phyloP scores from a whole-genome alignment of 2,329 filamentous ascomycete species.

The Fusarium musae region DNA sequence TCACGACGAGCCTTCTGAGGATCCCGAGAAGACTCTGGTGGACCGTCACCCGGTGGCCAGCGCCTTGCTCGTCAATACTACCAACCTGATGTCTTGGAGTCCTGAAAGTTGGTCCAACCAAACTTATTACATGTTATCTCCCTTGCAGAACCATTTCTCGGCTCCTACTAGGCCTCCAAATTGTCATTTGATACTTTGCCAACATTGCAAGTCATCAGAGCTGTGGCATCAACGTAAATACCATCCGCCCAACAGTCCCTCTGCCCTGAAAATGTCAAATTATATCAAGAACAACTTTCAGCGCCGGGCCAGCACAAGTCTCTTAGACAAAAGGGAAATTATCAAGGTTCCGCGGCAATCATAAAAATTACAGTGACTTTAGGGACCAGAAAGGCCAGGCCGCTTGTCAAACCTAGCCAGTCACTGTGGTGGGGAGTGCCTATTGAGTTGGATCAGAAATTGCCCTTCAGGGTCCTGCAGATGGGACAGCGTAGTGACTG shows the following conservation, averaged over 20 bases:
- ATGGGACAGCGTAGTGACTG: fast-evolving
- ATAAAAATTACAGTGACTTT: too few species aligned
- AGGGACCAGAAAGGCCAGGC: too few species aligned
- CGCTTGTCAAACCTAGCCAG: background rate
- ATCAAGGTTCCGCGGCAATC: too few species aligned
- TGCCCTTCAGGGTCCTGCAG: fast-evolving
- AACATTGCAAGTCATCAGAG: too few species aligned
- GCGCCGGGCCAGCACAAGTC: too few species aligned
- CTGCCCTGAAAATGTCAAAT: too few species aligned
- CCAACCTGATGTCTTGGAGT: background rate
- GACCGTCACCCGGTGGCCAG: background rate
- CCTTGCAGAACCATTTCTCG: background rate
- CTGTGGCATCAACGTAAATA: too few species aligned
- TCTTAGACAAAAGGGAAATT: too few species aligned
- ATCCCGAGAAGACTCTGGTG: fast-evolving
- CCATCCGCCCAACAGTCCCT: too few species aligned
- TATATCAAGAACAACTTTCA: too few species aligned
- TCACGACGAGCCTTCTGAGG: background rate
- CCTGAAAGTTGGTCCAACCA: fast-evolving
- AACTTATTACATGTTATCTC: fast-evolving
- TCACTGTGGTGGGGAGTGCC: fast-evolving
- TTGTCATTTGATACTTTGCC: too few species aligned
- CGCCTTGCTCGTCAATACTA: fast-evolving
- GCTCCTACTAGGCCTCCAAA: too few species aligned
- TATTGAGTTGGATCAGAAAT: fast-evolving